Evolutionary conservation across 2,329 filamentous ascomycete species (phyloP), one percentile per base, ranked within the genome.

Genomic region (Cytospora piceicola): DNA sequence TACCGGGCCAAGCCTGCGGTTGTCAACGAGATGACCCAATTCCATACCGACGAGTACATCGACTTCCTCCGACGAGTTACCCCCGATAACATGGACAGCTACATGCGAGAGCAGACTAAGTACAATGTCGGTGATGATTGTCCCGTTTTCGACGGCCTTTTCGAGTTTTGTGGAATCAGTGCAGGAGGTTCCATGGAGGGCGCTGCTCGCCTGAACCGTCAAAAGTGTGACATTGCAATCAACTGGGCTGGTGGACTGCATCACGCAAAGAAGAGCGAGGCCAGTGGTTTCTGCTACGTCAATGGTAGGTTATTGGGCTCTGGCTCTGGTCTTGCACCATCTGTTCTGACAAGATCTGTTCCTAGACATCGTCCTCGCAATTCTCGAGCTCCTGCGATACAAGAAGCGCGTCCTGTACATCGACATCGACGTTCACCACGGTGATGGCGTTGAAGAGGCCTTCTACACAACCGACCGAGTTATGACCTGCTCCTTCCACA

Each of bases 211-310:
- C 85, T 99, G 24, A 93, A 94, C 74, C 91, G 94, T 69, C 87
- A 92, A 70, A 95, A 97, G 78, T 95, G 93, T 75, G 93, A 98
- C 77, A 97, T 99, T 73, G 95, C 95, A 24, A 92, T 99, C 77
- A 98, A 98, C 78, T 99, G 95, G 95, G 95, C 94, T 54, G 95
- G 95, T 60, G 95, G 95, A 30, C 86, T 99, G 57, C 95, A 99
- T 77, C 95, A 99, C 77, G 95, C 95, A 53, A 97, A 98, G 79
- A 98, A 98, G 80, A 91, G 91, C 70, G 93, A 97, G 80, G 95
- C 95, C 67, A 94, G 90, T 72, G 95, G 95, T 42, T 99, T 99
- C 81, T 99, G 95, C 82, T 99, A 99, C 77, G 92, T 98, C 72
- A 99, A 99, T 76, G 94, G 92, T 86, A 87, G 83, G 79, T 82